Evolutionary conservation across 2,329 filamentous ascomycete species (phyloP), one percentile per base, ranked within the genome.

Genomic region (Chrysosporium queenslandicum): DNA sequence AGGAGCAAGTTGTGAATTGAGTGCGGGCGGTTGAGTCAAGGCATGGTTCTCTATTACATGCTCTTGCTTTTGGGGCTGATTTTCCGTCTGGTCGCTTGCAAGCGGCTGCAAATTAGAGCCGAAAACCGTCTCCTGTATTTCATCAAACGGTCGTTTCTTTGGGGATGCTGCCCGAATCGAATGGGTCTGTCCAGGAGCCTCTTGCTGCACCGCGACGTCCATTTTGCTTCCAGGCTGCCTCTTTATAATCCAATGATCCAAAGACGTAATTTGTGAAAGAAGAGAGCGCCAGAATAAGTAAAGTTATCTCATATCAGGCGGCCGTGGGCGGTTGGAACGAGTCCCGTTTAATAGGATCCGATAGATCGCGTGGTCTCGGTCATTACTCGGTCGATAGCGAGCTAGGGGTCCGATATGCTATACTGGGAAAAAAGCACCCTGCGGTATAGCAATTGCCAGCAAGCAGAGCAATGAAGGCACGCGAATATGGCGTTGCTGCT

Each of bases 81-180:
- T 16, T 11, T 30, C 23, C 18, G 41, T 7, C 4, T 11, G 23
- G 21, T 18, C 12, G 2, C 14, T 2, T 43, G 41, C 6, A 16
- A 25, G 20, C 4, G 46, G 27, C n/a, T 42, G 29, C 5, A 23
- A 7, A 20, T 14, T 12, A 14, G 39, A 16, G 1, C 21, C 30
- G 23, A 20, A 16, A 12, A 30, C 27, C 14, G 49, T 12, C 12
- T 47, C 46, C 30, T 62, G 60, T 11, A 63, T 46, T 30, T 67
- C 64, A 18, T 66, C 57, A 14, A 66, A 61, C 1, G 63, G 60
- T 11, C 63, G 59, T 52, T 68, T 67, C 34, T 61, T 57, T 4
- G 64, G 53, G 25, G 46, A 27, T 48, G 57, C 16, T 14, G 63
- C 56, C 2, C 32, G 46, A 30, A 53, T 42, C 9, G 30, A 41